Conservation (phyloP, 2,329 filamentous ascomycete genomes). For the Botrytis fabae region DNA sequence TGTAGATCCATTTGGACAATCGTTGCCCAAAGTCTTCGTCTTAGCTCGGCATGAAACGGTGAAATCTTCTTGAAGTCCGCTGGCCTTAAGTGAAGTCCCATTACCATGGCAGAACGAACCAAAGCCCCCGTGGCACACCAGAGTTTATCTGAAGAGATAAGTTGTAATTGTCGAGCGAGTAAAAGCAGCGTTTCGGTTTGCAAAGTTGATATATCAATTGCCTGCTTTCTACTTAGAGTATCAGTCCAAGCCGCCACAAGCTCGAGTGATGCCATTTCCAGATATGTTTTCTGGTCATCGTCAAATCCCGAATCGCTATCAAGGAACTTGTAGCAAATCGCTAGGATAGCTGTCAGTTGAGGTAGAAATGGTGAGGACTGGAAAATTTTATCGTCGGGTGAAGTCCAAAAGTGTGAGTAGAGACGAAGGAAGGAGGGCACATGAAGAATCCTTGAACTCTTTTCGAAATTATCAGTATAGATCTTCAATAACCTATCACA, state of each 20-base stretch:
- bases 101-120: slow-evolving; percentile 55
- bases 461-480: slow-evolving; percentile 47
- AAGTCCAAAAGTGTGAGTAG: slow-evolving; percentile 45
- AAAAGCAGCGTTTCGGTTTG: slow-evolving; percentile 24
- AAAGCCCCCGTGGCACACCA: slow-evolving; percentile 44
- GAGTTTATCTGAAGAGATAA: slow-evolving; percentile 21
- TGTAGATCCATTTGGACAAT: slow-evolving; percentile 55
- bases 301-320: slow-evolving; percentile 11
- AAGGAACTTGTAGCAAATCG: slow-evolving; percentile 22
- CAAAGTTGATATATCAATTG: slow-evolving; percentile 26
- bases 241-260: slow-evolving; percentile 26
- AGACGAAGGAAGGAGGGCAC: slow-evolving; percentile 47
- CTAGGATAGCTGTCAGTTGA: slow-evolving; percentile 26
- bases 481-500: slow-evolving; percentile 34
- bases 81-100: slow-evolving; percentile 59
- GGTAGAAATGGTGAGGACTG: slow-evolving; percentile 22
- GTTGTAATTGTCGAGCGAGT: slow-evolving; percentile 23
- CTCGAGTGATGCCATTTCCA: slow-evolving; percentile 21
- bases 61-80: slow-evolving; percentile 50
- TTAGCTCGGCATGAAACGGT: slow-evolving; percentile 51
- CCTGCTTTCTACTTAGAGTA: slow-evolving; percentile 20
- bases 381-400: slow-evolving; percentile 16
- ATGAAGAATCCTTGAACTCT: slow-evolving; percentile 47
- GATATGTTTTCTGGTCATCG: slow-evolving; percentile 22
- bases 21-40: slow-evolving; percentile 56